phyloP scores from a whole-genome alignment of 2,329 filamentous ascomycete genomes.

The Sarocladiaceae sp. region DNA sequence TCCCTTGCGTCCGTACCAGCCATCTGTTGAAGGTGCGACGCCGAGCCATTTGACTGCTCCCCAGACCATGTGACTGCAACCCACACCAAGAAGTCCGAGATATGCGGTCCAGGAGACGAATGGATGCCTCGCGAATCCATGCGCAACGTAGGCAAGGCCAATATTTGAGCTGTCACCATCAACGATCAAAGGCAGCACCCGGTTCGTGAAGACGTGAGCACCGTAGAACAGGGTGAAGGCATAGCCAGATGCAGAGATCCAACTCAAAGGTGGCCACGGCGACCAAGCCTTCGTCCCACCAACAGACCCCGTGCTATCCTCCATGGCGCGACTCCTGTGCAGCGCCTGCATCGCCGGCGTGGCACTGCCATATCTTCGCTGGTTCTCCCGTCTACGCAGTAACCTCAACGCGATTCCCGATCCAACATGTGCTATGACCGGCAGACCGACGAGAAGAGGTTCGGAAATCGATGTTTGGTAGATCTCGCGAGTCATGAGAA shows the following conservation, averaged over 20 bases:
- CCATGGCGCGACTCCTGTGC: constrained; percentile 26
- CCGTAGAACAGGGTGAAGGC: constrained; percentile 59
- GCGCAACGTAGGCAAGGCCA: constrained; percentile 75
- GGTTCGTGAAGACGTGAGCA: constrained; percentile 72
- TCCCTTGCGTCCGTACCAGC: constrained; percentile 36
- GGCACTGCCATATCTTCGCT: constrained; percentile 70
- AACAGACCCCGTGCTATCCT: constrained; percentile 21
- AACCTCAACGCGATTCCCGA: constrained; percentile 76
- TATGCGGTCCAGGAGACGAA: constrained; percentile 66
- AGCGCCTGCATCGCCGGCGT: constrained; percentile 46
- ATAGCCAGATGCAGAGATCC: constrained; percentile 71
- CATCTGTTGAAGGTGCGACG: constrained; percentile 53
- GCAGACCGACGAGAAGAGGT: constrained; percentile 72
- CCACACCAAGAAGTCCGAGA: constrained; percentile 59
- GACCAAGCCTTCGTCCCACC: constrained; percentile 23
- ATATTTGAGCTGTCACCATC: constrained; percentile 87
- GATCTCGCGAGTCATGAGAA: constrained; percentile 85
- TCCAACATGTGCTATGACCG: constrained; percentile 69
- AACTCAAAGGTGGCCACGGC: constrained; percentile 66
- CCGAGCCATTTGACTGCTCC: constrained; percentile 81
- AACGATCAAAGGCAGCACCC: constrained; percentile 67
- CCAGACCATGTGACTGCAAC: constrained; percentile 76
- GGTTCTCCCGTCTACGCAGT: constrained; percentile 66
- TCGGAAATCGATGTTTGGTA: constrained; percentile 84
- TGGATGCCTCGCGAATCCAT: constrained; percentile 75